A percentile compares a stretch with the other conserved stretches of the same genome.
Evolutionary conservation across 805 yeast species (phyloP).

Genomic region (Yarrowia deformans): DNA sequence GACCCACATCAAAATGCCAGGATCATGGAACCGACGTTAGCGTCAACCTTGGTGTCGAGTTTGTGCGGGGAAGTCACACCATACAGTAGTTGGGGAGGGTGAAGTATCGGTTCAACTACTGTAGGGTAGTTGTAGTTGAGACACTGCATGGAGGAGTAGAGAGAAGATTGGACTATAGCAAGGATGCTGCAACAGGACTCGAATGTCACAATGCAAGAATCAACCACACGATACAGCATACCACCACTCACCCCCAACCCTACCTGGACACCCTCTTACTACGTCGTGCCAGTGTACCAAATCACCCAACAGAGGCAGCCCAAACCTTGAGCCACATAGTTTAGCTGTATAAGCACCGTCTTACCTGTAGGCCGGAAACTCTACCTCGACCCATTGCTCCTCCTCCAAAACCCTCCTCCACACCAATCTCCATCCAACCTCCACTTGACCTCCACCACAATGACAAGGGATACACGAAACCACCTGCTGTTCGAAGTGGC

Average conservation of each 20-base stretch:
- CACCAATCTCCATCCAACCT: neutral
- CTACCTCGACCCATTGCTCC: neutral
- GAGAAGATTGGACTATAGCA: too few species aligned
- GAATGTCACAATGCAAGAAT: too few species aligned
- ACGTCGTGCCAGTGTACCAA: too few species aligned
- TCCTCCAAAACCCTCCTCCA: too few species aligned
- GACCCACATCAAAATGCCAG: too few species aligned
- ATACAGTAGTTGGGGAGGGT: neutral
- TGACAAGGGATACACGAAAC: conserved; percentile 84
- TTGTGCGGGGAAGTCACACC: conserved; percentile 39
- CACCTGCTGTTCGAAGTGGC: conserved; percentile 93
- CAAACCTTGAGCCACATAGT: conserved; percentile 26
- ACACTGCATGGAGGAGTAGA: too few species aligned
- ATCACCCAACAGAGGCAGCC: conserved; percentile 29
- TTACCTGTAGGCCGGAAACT: neutral
- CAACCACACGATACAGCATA: too few species aligned
- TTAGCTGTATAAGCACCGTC: too few species aligned
- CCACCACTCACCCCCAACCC: too few species aligned
- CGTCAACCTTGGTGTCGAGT: conserved; percentile 12
- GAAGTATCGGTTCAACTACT: too few species aligned
- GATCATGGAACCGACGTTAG: neutral
- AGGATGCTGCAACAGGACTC: too few species aligned
- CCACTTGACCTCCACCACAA: neutral
- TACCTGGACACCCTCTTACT: neutral
- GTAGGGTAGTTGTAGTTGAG: too few species aligned